These are phyloP conservation scores for Colletotrichum simmondsii DNA, from an alignment of 2,329 filamentous ascomycete species.

Conservation along the genomic window DNA sequence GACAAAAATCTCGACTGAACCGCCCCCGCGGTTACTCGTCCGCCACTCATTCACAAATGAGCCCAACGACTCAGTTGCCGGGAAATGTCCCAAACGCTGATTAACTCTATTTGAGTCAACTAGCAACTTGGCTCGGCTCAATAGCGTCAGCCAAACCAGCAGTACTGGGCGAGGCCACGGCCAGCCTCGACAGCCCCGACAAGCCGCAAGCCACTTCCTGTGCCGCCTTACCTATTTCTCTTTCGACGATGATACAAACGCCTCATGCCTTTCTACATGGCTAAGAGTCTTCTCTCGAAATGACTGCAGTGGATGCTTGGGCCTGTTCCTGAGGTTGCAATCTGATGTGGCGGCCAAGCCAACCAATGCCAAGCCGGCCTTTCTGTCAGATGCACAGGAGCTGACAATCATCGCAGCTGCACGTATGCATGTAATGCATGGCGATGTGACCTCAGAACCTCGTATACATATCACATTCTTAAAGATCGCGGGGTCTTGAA, in stretches of 20 bases:
- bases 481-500: not conserved
- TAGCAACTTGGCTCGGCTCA: constrained; percentile 3
- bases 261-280: not conserved
- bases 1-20: not conserved
- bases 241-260: not conserved
- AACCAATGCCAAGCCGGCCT: not conserved
- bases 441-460: not conserved
- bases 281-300: not conserved
- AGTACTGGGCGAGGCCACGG: not conserved
- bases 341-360: not conserved
- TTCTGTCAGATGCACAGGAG: constrained; percentile 19
- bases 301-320: not conserved
- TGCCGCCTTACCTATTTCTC: not conserved
- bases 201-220: constrained; percentile 3
- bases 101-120: constrained; percentile 19
- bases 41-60: not conserved
- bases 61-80: constrained; percentile 3
- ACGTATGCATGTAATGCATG: constrained; percentile 1
- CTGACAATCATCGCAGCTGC: not conserved
- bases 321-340: not conserved
- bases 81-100: not conserved
- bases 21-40: not conserved
- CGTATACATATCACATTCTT: not conserved
- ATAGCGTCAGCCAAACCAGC: constrained; percentile 16
- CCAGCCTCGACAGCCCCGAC: not conserved